Evolutionary conservation across 495 filamentous ascomycete species (phyloP).

Genomic region (Talaromyces adpressus): DNA sequence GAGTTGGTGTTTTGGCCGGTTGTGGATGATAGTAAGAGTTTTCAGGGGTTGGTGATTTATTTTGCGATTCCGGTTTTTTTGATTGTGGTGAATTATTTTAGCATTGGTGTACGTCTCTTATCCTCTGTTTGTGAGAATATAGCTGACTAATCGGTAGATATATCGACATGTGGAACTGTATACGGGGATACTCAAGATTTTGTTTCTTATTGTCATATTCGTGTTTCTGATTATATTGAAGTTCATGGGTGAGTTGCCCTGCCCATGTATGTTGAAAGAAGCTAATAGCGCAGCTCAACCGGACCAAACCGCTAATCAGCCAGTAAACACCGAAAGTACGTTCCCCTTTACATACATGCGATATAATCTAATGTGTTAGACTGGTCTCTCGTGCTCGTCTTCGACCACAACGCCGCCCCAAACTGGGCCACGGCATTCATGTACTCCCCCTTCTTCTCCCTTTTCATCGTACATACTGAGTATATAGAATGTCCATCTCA

Average conservation of each 20-base stretch:
- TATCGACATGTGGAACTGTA: slow-evolving; percentile 33
- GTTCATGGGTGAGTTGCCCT: slow-evolving; percentile 20
- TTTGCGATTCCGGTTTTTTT: slow-evolving; percentile 22
- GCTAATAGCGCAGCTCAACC: not conserved
- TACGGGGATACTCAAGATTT: slow-evolving; percentile 30
- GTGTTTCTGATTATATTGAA: slow-evolving; percentile 27
- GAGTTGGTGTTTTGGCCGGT: slow-evolving; percentile 29
- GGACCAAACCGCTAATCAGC: not conserved
- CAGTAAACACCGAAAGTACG: slow-evolving; percentile 6
- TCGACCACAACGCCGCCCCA: slow-evolving; percentile 19
- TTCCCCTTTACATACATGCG: not conserved
- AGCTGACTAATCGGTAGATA: slow-evolving; percentile 14
- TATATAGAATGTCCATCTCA: slow-evolving; percentile 34
- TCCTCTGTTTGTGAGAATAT: not conserved
- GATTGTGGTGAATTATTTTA: slow-evolving; percentile 25
- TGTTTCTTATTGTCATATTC: slow-evolving; percentile 21
- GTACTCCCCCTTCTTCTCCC: slow-evolving; percentile 14
- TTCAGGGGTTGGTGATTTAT: slow-evolving; percentile 23
- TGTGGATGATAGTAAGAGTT: slow-evolving; percentile 13
- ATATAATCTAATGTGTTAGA: not conserved
- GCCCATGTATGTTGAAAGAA: not conserved
- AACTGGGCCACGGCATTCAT: slow-evolving; percentile 25
- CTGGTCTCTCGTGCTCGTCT: slow-evolving; percentile 20
- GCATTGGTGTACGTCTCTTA: slow-evolving; percentile 20
- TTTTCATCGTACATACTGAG: slow-evolving; percentile 1